These are phyloP conservation scores for Clavulina sp. DNA, from an alignment of 768 basidiomycete species.

Conservation along the genomic window DNA sequence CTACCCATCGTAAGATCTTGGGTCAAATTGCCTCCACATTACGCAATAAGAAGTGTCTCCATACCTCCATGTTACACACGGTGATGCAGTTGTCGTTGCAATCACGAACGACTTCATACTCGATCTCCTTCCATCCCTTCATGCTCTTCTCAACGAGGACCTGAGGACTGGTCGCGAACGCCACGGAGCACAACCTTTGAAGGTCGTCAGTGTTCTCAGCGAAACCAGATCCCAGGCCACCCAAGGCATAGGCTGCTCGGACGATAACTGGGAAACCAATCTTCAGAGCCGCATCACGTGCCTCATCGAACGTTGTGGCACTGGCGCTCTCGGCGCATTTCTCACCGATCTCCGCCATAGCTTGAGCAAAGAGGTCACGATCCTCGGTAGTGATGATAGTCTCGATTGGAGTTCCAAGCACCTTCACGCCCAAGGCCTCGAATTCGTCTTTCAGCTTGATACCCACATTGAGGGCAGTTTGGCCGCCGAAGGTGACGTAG, in stretches of 20 bases:
- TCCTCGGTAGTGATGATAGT: constrained; percentile 98
- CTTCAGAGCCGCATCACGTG: constrained; percentile 54
- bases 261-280: constrained; percentile 96
- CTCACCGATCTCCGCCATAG: constrained; percentile 93
- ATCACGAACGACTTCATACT: constrained; percentile 97
- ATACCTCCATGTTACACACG: constrained; percentile 99
- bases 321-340: constrained; percentile 82
- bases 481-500: constrained; percentile 96
- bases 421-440: constrained; percentile 69
- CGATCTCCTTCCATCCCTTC: constrained; percentile 99
- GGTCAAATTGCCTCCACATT: constrained; percentile 4
- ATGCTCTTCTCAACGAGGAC: constrained; percentile 98
- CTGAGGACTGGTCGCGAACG: constrained; percentile 94
- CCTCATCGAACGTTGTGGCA: constrained; percentile 75
- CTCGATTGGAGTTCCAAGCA: constrained; percentile 91
- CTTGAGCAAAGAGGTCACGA: constrained; percentile 78
- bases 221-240: constrained; percentile 89
- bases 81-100: constrained; percentile 98
- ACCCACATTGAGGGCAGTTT: constrained; percentile 91
- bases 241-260: constrained; percentile 90
- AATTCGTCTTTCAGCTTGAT: constrained; percentile 98
- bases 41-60: constrained; percentile 16
- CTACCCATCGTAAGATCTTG: constrained; percentile 27
- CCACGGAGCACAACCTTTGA: constrained; percentile 74
- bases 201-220: constrained; percentile 89